phyloP scores from a whole-genome alignment of 805 yeast genomes.

The Crinitomyces ghanaensis region DNA sequence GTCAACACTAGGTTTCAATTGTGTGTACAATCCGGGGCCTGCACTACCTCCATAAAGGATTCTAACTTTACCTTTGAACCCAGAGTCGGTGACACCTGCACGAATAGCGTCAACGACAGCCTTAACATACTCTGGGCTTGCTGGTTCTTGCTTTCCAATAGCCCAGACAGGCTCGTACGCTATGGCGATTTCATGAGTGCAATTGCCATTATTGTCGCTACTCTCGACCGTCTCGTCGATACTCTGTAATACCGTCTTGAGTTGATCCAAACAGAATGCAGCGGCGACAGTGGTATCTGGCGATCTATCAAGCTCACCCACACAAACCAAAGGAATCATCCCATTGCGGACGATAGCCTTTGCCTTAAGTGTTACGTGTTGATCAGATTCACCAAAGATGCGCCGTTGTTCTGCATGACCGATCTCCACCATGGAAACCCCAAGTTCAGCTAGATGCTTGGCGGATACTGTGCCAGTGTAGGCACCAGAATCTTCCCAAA shows the following conservation, averaged over 20 bases:
- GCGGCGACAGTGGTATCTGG: conserved; percentile 3
- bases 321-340: conserved; percentile 19
- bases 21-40: conserved; percentile 17
- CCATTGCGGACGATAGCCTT: conserved; percentile 15
- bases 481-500: conserved; percentile 19
- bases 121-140: conserved; percentile 17
- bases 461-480: conserved; percentile 24
- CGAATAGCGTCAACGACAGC: conserved; percentile 16
- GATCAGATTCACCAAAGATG: conserved; percentile 19
- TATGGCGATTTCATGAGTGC: conserved; percentile 12
- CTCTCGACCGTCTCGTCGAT: conserved; percentile 4
- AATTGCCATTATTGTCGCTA: background rate
- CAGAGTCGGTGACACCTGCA: no score
- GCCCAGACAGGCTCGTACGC: conserved; percentile 27
- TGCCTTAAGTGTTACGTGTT: conserved; percentile 15
- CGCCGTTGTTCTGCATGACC: conserved; percentile 24
- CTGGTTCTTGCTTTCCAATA: conserved; percentile 22
- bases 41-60: conserved; percentile 23
- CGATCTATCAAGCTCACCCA: conserved; percentile 21
- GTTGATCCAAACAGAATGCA: conserved; percentile 16
- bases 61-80: conserved; percentile 12
- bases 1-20: conserved; percentile 16
- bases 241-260: conserved; percentile 9
- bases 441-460: conserved; percentile 14
- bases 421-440: conserved; percentile 18